These are phyloP conservation scores for Chrysophaeum taylorii DNA, from an alignment of 352 stramenopile genomes.

Conservation along the genomic window DNA sequence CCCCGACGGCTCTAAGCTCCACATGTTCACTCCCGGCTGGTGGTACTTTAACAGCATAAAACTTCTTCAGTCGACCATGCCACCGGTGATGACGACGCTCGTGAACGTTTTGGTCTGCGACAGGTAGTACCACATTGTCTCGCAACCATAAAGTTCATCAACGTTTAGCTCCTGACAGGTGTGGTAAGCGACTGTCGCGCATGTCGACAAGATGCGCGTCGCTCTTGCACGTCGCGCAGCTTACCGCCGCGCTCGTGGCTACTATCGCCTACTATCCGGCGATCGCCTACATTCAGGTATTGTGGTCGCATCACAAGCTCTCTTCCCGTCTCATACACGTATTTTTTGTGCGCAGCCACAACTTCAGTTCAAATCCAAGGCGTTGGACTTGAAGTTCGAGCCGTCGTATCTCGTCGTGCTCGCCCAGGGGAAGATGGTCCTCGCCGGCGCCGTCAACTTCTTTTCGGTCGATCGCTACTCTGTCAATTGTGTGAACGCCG, in stretches of 20 bases:
- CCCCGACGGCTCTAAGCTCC: neutral
- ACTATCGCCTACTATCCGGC: neutral
- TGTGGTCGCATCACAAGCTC: too few relatives aligned
- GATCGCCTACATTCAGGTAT: neutral
- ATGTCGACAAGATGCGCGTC: neutral
- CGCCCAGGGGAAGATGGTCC: neutral
- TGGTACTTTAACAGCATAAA: conserved; percentile 7
- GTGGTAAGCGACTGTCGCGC: too few relatives aligned
- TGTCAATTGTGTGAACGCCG: neutral
- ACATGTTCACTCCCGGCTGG: neutral
- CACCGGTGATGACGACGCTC: conserved; percentile 1
- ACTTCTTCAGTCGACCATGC: neutral
- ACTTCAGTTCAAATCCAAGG: conserved; percentile 8
- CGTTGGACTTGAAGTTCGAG: conserved; percentile 9
- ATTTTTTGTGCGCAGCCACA: too few relatives aligned
- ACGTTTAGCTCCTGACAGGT: too few relatives aligned
- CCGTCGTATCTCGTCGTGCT: neutral
- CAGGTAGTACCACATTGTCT: neutral
- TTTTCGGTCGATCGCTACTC: neutral
- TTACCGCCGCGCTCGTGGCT: neutral
- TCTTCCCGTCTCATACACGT: too few relatives aligned
- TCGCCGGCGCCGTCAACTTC: conserved; percentile 2
- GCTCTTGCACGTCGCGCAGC: neutral
- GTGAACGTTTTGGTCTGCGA: neutral
- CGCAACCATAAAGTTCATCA: too few relatives aligned